phyloP scores from a whole-genome alignment of 148 eudicot genomes.

The Cornus kousa region DNA sequence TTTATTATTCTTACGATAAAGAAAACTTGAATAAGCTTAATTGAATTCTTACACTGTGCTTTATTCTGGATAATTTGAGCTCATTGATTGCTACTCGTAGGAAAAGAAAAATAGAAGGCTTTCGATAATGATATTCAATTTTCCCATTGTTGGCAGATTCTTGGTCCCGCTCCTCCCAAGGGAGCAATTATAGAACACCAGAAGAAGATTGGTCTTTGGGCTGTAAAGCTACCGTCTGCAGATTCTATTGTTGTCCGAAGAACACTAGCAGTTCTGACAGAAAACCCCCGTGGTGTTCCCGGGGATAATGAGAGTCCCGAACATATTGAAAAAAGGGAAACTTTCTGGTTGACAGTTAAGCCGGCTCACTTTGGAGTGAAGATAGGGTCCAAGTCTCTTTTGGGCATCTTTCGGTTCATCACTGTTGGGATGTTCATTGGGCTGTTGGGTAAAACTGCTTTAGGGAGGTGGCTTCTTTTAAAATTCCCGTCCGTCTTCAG shows the following conservation, averaged over 20 bases:
- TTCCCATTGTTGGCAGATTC: slow-evolving; percentile 48
- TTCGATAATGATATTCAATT: neutral
- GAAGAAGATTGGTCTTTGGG: slow-evolving; percentile 76
- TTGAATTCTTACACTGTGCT: neutral
- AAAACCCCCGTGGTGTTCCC: slow-evolving; percentile 64
- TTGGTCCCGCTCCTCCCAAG: slow-evolving; percentile 67
- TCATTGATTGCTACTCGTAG: no score
- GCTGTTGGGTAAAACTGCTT: slow-evolving; percentile 42
- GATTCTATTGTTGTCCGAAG: slow-evolving; percentile 78
- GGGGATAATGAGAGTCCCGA: slow-evolving; percentile 66
- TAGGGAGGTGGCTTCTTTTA: slow-evolving; percentile 79
- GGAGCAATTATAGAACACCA: slow-evolving; percentile 72
- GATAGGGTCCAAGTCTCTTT: slow-evolving; percentile 54
- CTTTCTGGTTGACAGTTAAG: slow-evolving; percentile 73
- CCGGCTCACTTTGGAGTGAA: slow-evolving; percentile 93
- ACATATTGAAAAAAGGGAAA: slow-evolving; percentile 46
- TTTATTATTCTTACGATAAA: neutral
- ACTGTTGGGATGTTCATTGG: slow-evolving; percentile 57
- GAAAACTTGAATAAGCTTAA: neutral
- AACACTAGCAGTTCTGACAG: slow-evolving; percentile 56
- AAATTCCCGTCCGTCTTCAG: slow-evolving; percentile 78
- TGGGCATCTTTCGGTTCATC: slow-evolving; percentile 47
- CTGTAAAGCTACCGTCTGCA: slow-evolving; percentile 79
- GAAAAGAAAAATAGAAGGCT: neutral
- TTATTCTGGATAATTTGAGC: no score